Conservation (phyloP, 2,329 filamentous ascomycete species). For the Apiospora sp. region DNA sequence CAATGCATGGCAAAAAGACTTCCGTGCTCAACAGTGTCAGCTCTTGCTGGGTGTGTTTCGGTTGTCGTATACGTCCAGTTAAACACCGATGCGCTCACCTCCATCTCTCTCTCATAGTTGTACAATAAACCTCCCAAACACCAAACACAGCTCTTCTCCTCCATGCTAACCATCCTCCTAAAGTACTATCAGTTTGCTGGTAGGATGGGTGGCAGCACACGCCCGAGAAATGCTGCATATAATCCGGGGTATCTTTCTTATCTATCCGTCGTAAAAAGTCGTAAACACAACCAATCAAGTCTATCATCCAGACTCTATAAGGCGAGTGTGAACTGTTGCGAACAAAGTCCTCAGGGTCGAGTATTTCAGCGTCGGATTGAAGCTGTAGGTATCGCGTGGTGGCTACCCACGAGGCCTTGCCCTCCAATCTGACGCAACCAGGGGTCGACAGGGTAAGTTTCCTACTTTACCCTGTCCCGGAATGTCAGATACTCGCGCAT, state of each 20-base stretch:
- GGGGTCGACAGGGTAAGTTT: constrained; percentile 21
- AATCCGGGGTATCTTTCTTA: constrained; percentile 13
- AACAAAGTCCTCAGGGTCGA: neutral
- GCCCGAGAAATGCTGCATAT: constrained; percentile 14
- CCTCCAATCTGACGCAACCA: constrained; percentile 9
- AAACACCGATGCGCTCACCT: neutral
- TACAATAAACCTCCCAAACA: constrained; percentile 21
- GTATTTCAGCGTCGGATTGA: constrained; percentile 21
- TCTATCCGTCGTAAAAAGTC: constrained; percentile 20
- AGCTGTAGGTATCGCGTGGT: constrained; percentile 1
- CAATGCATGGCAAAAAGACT: neutral
- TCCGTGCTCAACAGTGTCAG: neutral
- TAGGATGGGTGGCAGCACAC: neutral
- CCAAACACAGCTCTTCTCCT: neutral
- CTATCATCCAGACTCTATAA: constrained; percentile 8
- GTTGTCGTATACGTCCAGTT: neutral
- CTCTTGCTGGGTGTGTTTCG: neutral
- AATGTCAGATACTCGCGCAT: constrained; percentile 65
- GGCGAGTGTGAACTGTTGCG: neutral
- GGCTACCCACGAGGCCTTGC: constrained; percentile 19
- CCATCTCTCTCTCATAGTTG: neutral
- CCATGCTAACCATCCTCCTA: neutral
- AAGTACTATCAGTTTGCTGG: constrained; percentile 3
- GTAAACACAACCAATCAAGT: constrained; percentile 15
- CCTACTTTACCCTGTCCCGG: constrained; percentile 51